These are phyloP conservation scores for Acrocalymma vagum DNA, from an alignment of 2,329 filamentous ascomycete species.

Conservation along the genomic window DNA sequence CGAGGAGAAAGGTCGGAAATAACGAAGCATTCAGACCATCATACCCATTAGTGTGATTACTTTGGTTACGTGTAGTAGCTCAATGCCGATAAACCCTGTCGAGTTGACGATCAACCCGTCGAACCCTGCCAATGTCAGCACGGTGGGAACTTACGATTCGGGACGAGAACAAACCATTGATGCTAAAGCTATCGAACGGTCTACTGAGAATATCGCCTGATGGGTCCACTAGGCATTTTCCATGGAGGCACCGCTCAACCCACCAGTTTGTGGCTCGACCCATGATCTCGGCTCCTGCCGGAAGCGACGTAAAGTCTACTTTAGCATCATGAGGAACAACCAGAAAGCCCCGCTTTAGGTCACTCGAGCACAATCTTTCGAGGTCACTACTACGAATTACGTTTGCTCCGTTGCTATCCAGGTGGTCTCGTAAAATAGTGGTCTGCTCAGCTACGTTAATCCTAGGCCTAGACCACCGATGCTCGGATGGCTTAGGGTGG, in stretches of 20 bases:
- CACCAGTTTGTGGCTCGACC: conserved; percentile 84
- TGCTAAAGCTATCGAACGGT: conserved; percentile 76
- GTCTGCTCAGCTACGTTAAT: no score
- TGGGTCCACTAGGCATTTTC: conserved; percentile 75
- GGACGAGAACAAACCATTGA: conserved; percentile 56
- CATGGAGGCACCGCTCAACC: conserved; percentile 86
- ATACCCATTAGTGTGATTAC: conserved; percentile 74
- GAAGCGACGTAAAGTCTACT: conserved; percentile 42
- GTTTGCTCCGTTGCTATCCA: conserved; percentile 45
- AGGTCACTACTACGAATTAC: conserved; percentile 39
- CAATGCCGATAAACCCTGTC: conserved; percentile 83
- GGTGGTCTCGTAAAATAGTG: conserved; percentile 40
- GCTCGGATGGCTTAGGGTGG: no score
- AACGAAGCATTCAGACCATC: conserved; percentile 19
- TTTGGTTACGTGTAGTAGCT: conserved; percentile 85
- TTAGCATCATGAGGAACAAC: conserved; percentile 56
- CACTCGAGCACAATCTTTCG: conserved; percentile 29
- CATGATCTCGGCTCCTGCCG: conserved; percentile 43
- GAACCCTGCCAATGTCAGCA: conserved; percentile 62
- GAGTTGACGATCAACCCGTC: conserved; percentile 76
- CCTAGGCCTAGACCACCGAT: no score
- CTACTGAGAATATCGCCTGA: conserved; percentile 75
- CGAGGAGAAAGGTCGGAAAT: conserved; percentile 4
- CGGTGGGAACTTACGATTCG: conserved; percentile 6
- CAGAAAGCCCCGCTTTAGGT: conserved; percentile 44